These are phyloP conservation scores for Cruciata laevipes DNA, from an alignment of 257 asterid genomes.

Conservation along the genomic window DNA sequence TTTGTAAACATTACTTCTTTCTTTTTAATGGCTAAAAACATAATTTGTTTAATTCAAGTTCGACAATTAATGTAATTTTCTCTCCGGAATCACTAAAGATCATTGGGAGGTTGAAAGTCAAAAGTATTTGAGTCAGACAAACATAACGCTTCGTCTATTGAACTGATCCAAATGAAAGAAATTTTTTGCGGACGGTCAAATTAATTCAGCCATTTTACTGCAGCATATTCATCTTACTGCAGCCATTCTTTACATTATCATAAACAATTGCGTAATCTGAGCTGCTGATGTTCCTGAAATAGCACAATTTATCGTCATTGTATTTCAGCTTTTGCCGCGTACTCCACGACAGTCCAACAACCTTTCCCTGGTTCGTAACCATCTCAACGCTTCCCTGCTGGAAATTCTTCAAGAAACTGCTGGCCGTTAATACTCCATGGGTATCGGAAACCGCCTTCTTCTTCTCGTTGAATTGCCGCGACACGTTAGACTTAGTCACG, in stretches of 20 bases:
- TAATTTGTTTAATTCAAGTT: no score
- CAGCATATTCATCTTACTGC: slow-evolving; percentile 16
- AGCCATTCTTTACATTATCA: slow-evolving; percentile 39
- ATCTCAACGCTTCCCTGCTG: slow-evolving; percentile 48
- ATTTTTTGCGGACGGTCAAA: no score
- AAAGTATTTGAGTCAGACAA: no score
- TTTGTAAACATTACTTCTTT: no score
- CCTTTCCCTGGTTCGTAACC: slow-evolving; percentile 45
- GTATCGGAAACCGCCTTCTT: slow-evolving; percentile 18
- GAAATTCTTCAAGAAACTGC: slow-evolving; percentile 39
- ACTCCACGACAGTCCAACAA: slow-evolving; percentile 45
- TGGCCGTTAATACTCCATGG: slow-evolving; percentile 14
- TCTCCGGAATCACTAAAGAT: no score
- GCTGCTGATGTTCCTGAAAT: slow-evolving; percentile 58
- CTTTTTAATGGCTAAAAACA: no score
- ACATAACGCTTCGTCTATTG: no score
- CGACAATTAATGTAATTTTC: no score
- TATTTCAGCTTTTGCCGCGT: slow-evolving; percentile 48
- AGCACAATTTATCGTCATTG: slow-evolving; percentile 33
- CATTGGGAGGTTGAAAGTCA: no score
- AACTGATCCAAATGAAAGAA: no score
- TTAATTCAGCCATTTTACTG: no score
- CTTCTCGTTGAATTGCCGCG: slow-evolving; percentile 49
- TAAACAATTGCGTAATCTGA: slow-evolving; percentile 54
- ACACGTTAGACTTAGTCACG: slow-evolving; percentile 48